Percentiles rank a stretch among this genome's conserved stretches.
phyloP scores from a whole-genome alignment of 441 rosid species.

The Populus hybrid region DNA sequence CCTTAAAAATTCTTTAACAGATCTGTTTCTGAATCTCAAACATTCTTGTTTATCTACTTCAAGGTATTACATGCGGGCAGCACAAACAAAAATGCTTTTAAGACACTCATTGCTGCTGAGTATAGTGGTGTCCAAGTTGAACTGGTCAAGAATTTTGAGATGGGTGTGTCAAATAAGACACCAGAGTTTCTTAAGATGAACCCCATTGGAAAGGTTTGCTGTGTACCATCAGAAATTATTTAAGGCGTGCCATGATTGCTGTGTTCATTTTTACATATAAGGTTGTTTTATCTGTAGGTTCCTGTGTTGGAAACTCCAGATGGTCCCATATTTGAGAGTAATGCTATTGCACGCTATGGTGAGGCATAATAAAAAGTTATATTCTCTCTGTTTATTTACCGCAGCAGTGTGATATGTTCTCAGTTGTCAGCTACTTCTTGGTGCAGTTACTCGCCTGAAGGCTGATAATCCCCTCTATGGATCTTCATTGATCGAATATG shows the following conservation, averaged over 20 bases:
- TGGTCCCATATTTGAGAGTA: slow-evolving; percentile 76
- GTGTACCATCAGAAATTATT: not conserved
- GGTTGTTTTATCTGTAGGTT: slow-evolving; percentile 28
- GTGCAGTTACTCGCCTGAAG: slow-evolving; percentile 48
- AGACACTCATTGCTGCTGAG: slow-evolving; percentile 72
- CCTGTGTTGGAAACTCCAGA: slow-evolving; percentile 80
- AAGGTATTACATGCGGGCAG: slow-evolving; percentile 54
- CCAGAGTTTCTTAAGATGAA: slow-evolving; percentile 80
- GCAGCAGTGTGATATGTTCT: not conserved
- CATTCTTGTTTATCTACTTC: not conserved
- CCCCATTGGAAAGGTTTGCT: slow-evolving; percentile 70
- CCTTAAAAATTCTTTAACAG: not conserved
- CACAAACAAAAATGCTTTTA: slow-evolving; percentile 48
- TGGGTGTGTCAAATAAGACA: slow-evolving; percentile 73
- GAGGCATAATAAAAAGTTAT: not conserved
- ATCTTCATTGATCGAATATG: slow-evolving; percentile 54
- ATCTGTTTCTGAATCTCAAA: not conserved
- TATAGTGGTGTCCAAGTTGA: slow-evolving; percentile 62
- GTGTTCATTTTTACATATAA: not conserved
- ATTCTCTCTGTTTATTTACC: not conserved
- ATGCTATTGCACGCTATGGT: slow-evolving; percentile 86
- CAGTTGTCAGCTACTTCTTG: not conserved
- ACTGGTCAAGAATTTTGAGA: slow-evolving; percentile 48
- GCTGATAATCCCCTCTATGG: slow-evolving; percentile 56
- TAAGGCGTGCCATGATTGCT: not conserved